Conservation (phyloP, 257 asterid genomes). For the Solanum tarapatanum region DNA sequence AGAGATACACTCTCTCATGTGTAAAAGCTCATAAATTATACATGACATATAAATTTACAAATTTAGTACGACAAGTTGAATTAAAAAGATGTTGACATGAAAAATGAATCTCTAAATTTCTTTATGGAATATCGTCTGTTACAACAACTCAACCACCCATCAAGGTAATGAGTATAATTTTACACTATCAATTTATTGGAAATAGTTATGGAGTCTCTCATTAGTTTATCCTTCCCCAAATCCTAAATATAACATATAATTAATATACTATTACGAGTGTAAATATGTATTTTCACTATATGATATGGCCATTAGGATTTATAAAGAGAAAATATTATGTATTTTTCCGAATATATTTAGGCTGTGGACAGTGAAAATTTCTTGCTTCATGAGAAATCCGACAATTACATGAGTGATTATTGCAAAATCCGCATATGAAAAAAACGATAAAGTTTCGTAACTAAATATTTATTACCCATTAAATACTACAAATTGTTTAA, state of each 20-base stretch:
- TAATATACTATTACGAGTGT: neutral
- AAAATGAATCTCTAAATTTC: too few species aligned
- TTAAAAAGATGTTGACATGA: neutral
- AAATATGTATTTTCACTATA: neutral
- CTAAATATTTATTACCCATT: neutral
- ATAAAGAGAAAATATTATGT: neutral
- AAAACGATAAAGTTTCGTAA: neutral
- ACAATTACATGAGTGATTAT: neutral
- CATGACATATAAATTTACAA: neutral
- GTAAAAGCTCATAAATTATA: neutral
- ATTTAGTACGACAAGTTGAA: neutral
- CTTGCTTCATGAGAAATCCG: neutral
- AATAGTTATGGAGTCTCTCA: neutral
- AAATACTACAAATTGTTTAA: neutral
- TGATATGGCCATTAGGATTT: neutral
- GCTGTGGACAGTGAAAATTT: neutral
- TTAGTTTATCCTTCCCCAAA: neutral
- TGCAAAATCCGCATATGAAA: neutral
- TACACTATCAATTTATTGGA: neutral
- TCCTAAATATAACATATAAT: neutral
- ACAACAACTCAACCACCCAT: neutral
- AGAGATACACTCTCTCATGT: neutral
- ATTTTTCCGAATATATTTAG: neutral
- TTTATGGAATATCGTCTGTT: rapidly evolving
- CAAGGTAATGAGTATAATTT: neutral